Base-by-base conservation (phyloP, 306 rosid genomes). In the Gynostemma pentaphyllum region DNA sequence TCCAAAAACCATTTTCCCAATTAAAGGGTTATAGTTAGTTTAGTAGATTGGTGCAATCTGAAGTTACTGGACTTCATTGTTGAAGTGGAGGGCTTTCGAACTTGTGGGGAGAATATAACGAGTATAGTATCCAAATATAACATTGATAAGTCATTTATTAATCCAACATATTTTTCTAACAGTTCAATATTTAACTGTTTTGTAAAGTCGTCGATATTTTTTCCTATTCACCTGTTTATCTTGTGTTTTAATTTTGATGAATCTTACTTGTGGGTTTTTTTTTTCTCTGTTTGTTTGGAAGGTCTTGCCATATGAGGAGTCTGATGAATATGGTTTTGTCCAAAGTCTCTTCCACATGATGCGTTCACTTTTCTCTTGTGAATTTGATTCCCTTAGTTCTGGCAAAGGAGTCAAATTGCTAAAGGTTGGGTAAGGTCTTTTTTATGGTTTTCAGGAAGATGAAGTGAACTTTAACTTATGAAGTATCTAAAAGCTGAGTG, bases 291-390 rank as follows among this genome's bases (percentile, higher is more conserved):
- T 29, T 4, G 21, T 37, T 45, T 49, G 42, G 45, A 64, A 92
- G 98, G 92, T 92, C 74, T 92, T 96, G 98, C 90, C 98, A 7
- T 92, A 88, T 56, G 98, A 92, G 76, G 87, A 88, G 75, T 80
- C 78, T 29, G 79, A 82, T 29, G 84, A 80, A 70, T 82, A 76
- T 71, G 98, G 96, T 57, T 92, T 88, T 86, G 92, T 92, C 74
- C 98, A 88, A 84, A 94, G 90, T 54, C 89, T 92, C 54, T 92
- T 92, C 68, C 76, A 83, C 53, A 63, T 86, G 88, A 92, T 92
- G 95, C 80, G 48, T 69, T 64, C 76, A 70, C 72, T 92, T 69
- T 92, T 83, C 79, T 83, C 94, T 36, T 75, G 62, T 36, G 91
- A 85, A 39, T 52, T 39, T 5, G 87, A 82, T 78, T 71, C 70